Evolutionary conservation across 2,329 filamentous ascomycete genomes (phyloP), one percentile per base, ranked within the genome.

Genomic region (Cercospora canescens): DNA sequence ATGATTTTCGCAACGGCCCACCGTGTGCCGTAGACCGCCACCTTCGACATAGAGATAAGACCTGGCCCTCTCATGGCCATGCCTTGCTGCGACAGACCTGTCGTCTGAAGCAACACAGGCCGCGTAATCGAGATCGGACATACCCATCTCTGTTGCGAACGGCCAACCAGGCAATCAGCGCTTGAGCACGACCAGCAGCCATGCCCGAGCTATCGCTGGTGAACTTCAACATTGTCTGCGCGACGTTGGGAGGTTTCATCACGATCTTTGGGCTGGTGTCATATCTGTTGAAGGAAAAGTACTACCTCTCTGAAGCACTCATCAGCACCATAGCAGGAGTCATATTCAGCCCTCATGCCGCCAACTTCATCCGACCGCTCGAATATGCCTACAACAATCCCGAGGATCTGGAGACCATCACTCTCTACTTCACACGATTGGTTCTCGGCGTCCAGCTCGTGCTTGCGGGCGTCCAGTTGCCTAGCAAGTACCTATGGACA

Each of bases 361-460:
- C 91, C 56, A 91, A 95, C 76, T 87, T 93, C 62, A 86, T 97
- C 62, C 85, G 87, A 52, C 94, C 80, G 0, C 79, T 90, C 7
- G 88, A 94, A 6, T 97, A 96, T 81, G 91, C 92, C 4, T 77
- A 84, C 69, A 83, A 82, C 24, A 80, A 81, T 21, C 76, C 80
- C 8, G 78, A 84, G 35, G 88, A 88, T 58, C 82, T 97, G 50
- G 86, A 92, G 66, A 81, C 84, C 8, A 89, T 94, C 67, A 97
- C 92, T 0, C 83, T 96, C 69, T 91, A 91, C 78, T 97, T 97
- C 79, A 90, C 90, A 0, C 88, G 94, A 1, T 86, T 97, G 0
- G 94, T 97, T 0, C 87, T 97, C 0, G 94, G 94, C 3, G 91
- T 97, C 0, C 94, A 97, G 79, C 86, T 97, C 11, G 92, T 97